Conservation (phyloP, 2,329 filamentous ascomycete genomes). For the Macrophomina pseudophaseolina region DNA sequence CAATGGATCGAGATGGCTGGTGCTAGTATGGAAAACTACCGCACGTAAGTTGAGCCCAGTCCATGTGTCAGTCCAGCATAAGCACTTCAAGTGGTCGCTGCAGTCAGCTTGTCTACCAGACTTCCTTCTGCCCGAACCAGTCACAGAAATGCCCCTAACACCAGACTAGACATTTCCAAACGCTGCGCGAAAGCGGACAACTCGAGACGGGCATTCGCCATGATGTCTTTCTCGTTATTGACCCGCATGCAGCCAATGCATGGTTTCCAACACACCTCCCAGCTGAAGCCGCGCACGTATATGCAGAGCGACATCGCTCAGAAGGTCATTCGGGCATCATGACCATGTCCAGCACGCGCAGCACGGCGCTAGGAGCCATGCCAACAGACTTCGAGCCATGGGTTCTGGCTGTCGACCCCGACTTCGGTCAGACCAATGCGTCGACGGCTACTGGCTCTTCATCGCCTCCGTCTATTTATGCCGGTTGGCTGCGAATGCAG, state of each 20-base stretch:
- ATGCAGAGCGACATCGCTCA: not conserved
- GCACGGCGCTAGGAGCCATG: constrained; percentile 1
- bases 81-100: not conserved
- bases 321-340: not conserved
- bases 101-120: not conserved
- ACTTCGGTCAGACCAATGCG: not conserved
- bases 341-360: constrained; percentile 16
- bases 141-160: not conserved
- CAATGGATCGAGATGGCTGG: constrained; percentile 10
- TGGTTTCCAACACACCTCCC: constrained; percentile 4
- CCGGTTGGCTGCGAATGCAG: constrained; percentile 7
- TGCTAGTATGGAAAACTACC: not conserved
- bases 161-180: not conserved
- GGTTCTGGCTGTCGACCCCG: not conserved
- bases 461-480: not conserved
- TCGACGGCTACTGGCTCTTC: not conserved
- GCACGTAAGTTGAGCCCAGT: not conserved
- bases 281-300: not conserved
- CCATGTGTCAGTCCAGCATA: not conserved
- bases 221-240: constrained; percentile 9
- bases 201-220: not conserved
- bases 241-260: constrained; percentile 13
- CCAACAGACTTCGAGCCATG: constrained; percentile 16
- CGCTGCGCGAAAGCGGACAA: constrained; percentile 5
- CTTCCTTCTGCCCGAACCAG: not conserved